Evolutionary conservation across 768 basidiomycete species (phyloP).

Genomic region (Lactarius hengduanensis): DNA sequence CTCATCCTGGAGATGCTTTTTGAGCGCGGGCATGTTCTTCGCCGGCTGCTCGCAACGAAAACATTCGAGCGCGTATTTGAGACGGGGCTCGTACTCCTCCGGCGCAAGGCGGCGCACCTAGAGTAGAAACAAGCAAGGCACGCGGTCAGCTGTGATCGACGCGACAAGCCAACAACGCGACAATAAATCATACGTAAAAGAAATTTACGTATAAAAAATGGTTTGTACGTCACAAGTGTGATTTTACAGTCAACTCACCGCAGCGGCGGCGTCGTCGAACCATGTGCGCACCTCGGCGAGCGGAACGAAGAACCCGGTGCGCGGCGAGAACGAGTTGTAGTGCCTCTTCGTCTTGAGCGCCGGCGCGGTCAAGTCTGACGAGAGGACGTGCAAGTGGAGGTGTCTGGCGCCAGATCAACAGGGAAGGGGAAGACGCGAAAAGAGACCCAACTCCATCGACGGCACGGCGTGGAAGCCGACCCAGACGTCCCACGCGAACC

Average conservation of each 20-base stretch:
- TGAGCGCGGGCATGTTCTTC: conserved; percentile 74
- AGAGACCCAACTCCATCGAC: conserved; percentile 53
- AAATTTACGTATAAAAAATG: too few relatives aligned
- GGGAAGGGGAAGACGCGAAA: too few relatives aligned
- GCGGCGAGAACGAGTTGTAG: conserved; percentile 88
- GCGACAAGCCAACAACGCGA: not conserved
- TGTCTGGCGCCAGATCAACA: conserved; percentile 46
- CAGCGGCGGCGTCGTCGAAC: conserved; percentile 42
- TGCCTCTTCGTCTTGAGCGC: conserved; percentile 85
- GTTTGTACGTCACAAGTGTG: not conserved
- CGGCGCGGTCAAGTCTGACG: conserved; percentile 68
- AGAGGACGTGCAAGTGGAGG: conserved; percentile 83
- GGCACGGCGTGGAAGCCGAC: conserved; percentile 83
- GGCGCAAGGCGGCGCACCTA: conserved; percentile 42
- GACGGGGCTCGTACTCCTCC: conserved; percentile 56
- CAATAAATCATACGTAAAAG: not conserved
- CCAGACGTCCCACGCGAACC: conserved; percentile 76
- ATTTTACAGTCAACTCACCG: conserved; percentile 40
- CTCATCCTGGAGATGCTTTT: conserved; percentile 72
- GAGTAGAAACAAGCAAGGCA: not conserved
- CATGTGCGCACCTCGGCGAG: conserved; percentile 76
- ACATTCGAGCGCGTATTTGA: conserved; percentile 68
- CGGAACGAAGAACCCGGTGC: conserved; percentile 78
- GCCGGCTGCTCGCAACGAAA: conserved; percentile 62
- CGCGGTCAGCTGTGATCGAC: not conserved